Conservation (phyloP, 371 early-diverging fungal genomes). For the Mortierella sp. region DNA sequence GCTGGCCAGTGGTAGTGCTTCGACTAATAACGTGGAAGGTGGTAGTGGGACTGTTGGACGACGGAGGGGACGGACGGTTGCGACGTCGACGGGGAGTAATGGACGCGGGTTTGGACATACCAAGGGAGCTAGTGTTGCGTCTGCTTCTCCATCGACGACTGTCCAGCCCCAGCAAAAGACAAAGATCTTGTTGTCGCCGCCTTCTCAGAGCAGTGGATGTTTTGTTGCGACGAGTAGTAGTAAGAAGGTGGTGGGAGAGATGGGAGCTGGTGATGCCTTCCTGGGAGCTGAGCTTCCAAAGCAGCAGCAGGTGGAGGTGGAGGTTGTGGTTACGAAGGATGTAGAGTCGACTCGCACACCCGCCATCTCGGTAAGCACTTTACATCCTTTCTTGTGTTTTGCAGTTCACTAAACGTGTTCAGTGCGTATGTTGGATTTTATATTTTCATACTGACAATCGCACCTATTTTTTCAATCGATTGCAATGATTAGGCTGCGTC, state of each 20-base stretch:
- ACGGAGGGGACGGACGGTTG: not conserved
- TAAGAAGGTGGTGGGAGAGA: not conserved
- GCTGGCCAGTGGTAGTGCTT: slow-evolving; percentile 3
- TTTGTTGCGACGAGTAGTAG: not conserved
- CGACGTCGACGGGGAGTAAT: not conserved
- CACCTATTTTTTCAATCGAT: too few relatives aligned
- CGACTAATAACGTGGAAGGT: not conserved
- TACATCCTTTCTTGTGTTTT: too few relatives aligned
- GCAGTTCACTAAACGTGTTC: too few relatives aligned
- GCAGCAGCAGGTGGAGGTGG: not conserved
- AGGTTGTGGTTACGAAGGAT: not conserved
- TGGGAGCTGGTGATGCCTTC: not conserved
- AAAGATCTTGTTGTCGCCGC: not conserved
- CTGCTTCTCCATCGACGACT: slow-evolving; percentile 2
- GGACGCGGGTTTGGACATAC: not conserved
- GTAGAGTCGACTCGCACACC: not conserved
- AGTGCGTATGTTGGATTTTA: too few relatives aligned
- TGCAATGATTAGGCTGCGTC: slow-evolving; percentile 7
- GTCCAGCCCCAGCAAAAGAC: not conserved
- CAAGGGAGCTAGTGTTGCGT: not conserved
- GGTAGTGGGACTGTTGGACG: slow-evolving; percentile 6
- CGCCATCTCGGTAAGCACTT: not conserved
- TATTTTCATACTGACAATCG: too few relatives aligned
- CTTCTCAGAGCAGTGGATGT: not conserved
- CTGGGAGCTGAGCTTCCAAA: too few relatives aligned